phyloP scores from a whole-genome alignment of 352 stramenopile genomes.

The Chrysophaeum taylorii region DNA sequence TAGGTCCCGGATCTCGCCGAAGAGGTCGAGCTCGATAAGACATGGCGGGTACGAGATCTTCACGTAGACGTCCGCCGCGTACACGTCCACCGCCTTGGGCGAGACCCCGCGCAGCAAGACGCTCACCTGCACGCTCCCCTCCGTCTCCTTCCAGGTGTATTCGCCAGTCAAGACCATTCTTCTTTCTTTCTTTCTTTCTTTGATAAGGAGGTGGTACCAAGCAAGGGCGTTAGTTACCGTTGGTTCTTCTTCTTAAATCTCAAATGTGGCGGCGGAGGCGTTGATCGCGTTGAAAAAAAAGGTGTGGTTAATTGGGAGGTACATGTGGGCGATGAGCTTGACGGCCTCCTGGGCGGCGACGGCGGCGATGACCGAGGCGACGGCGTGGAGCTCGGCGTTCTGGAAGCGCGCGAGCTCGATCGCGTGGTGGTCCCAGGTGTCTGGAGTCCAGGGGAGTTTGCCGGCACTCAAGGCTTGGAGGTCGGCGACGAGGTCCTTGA shows the following conservation, averaged over 20 bases:
- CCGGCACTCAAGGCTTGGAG: constrained; percentile 30
- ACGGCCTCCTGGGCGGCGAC: constrained; percentile 91
- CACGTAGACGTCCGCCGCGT: constrained; percentile 22
- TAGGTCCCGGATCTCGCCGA: constrained; percentile 25
- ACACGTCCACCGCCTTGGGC: constrained; percentile 32
- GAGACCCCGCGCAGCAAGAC: constrained; percentile 31
- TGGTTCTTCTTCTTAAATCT: constrained; percentile 32
- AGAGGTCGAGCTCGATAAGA: constrained; percentile 34
- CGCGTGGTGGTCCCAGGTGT: constrained; percentile 20
- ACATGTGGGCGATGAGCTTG: constrained; percentile 95
- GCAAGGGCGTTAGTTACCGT: too few relatives aligned
- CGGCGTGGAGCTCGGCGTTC: constrained; percentile 79
- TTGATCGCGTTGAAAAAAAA: constrained; percentile 96
- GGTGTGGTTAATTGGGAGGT: constrained; percentile 88
- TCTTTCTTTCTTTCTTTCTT: too few relatives aligned
- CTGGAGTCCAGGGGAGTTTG: too few relatives aligned
- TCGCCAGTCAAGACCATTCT: constrained; percentile 30
- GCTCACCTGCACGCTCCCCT: constrained; percentile 21
- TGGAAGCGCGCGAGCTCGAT: constrained; percentile 77
- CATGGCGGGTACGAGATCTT: constrained; percentile 35
- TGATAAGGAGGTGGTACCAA: too few relatives aligned
- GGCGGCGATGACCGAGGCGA: constrained; percentile 80
- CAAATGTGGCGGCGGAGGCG: constrained; percentile 33
- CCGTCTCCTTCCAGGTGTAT: constrained; percentile 37
- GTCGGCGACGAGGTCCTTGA: constrained; percentile 46